phyloP scores from a whole-genome alignment of 495 filamentous ascomycete species.

The Rusavskia elegans region DNA sequence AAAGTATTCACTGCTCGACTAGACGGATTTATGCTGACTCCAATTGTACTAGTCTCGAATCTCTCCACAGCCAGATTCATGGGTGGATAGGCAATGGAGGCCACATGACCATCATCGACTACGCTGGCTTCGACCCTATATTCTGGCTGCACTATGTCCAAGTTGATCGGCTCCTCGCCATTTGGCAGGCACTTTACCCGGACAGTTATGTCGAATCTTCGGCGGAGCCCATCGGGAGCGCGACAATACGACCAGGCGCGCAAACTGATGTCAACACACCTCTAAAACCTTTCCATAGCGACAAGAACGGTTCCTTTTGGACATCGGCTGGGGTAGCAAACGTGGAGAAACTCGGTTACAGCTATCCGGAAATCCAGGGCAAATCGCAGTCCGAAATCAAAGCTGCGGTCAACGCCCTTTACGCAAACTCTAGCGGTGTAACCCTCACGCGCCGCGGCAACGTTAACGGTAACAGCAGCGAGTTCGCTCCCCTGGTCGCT shows the following conservation, averaged over 20 bases:
- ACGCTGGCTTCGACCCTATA: conserved; percentile 46
- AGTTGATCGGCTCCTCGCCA: conserved; percentile 48
- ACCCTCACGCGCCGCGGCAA: conserved; percentile 8
- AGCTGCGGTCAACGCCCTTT: conserved; percentile 35
- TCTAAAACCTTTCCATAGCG: conserved; percentile 24
- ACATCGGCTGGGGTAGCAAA: conserved; percentile 17
- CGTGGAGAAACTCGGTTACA: conserved; percentile 35
- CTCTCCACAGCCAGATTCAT: conserved; percentile 27
- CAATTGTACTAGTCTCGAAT: conserved; percentile 19
- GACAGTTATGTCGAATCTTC: conserved; percentile 37
- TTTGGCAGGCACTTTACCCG: conserved; percentile 55
- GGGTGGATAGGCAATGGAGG: conserved; percentile 22
- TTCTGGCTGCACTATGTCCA: conserved; percentile 25
- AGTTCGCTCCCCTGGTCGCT: neutral
- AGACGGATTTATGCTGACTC: too few relatives aligned
- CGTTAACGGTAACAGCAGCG: neutral
- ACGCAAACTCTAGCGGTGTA: conserved; percentile 24
- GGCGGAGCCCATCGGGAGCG: conserved; percentile 29
- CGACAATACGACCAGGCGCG: conserved; percentile 27
- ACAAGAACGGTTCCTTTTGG: conserved; percentile 20
- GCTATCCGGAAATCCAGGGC: conserved; percentile 36
- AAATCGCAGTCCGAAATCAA: conserved; percentile 17
- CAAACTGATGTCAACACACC: conserved; percentile 16
- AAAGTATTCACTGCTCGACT: too few relatives aligned
- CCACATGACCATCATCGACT: conserved; percentile 21